Base-by-base conservation (phyloP, 495 filamentous ascomycete species). In the Neurospora sublineolata region DNA sequence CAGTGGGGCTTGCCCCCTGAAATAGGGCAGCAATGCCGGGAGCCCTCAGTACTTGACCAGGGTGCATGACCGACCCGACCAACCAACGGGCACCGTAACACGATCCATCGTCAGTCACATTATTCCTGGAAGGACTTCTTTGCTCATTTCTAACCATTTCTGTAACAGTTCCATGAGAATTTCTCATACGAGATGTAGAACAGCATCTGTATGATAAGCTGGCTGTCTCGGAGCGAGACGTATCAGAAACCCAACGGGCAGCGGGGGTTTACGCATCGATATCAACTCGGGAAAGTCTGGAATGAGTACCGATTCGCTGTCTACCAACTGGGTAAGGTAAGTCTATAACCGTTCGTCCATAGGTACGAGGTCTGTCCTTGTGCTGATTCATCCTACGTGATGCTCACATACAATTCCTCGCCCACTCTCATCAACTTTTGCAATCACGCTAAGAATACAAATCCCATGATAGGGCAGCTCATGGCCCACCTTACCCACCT, bases 161-260 rank as follows among this genome's bases (percentile, higher is more conserved):
- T 23, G 20, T 23, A 5, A 27, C 4, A 12, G 14, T 14, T 52
- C 44, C 20, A 23, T 23, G 4, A 20, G 4, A 4, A 4, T 11
- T 12, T 11, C 4, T 44, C 41, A 20, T 44, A 44, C 41, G 41
- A 44, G 7, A 23, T 52, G 44, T 52, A 4, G 20, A 52, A 52
- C 44, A 27, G 0, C 44, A 52, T 27, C 70, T 72, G 60, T 68
- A 64, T 39, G 70, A 69, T 46, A 39, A 72, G 70, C 16, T 72
- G 64, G 37, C 70, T 68, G n/a, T 23, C n/a, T 71, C 39, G 8
- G 46, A 37, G 16, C 16, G 30, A 33, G 37, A n/a, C 4, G 16
- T 44, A 67, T 14, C 38, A 18, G 44, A 52, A 52, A 52, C 20
- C 44, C 20, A 52, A 52, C 9, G 20, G 20, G n/a, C n/a, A 46